Conservation (phyloP, 2,329 filamentous ascomycete genomes). For the Shiraia bambusicola region DNA sequence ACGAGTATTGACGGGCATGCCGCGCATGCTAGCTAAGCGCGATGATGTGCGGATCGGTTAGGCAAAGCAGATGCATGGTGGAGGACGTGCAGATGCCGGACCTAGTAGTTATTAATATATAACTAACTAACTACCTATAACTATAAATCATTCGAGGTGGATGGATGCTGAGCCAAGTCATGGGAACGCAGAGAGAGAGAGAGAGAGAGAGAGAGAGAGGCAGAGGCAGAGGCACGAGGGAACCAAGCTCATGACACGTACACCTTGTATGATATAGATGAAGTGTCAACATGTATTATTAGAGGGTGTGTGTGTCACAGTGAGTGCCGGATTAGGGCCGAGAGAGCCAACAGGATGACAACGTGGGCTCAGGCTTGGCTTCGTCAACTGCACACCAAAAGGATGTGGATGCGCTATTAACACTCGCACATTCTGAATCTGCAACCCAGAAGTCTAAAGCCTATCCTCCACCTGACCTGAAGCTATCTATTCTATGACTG, state of each 20-base stretch:
- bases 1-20: conserved; percentile 3
- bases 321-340: background rate
- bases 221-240: background rate
- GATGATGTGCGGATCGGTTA: conserved; percentile 5
- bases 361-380: conserved; percentile 6
- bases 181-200: no score
- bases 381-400: conserved; percentile 9
- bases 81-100: conserved; percentile 2
- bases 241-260: background rate
- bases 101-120: background rate
- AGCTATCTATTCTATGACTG: conserved; percentile 9
- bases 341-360: conserved; percentile 11
- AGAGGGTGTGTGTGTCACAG: background rate
- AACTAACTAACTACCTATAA: no score
- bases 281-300: background rate
- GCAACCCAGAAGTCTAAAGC: conserved; percentile 12
- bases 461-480: conserved; percentile 10
- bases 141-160: background rate
- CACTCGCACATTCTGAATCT: conserved; percentile 6
- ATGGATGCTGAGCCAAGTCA: no score
- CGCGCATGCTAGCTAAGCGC: no score
- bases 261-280: conserved; percentile 1
- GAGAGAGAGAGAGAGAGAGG: no score
- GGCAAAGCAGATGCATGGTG: conserved; percentile 3
- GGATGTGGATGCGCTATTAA: conserved; percentile 10